Conservation (phyloP, 2,329 filamentous ascomycete species). For the Nigrograna mackinnonii region DNA sequence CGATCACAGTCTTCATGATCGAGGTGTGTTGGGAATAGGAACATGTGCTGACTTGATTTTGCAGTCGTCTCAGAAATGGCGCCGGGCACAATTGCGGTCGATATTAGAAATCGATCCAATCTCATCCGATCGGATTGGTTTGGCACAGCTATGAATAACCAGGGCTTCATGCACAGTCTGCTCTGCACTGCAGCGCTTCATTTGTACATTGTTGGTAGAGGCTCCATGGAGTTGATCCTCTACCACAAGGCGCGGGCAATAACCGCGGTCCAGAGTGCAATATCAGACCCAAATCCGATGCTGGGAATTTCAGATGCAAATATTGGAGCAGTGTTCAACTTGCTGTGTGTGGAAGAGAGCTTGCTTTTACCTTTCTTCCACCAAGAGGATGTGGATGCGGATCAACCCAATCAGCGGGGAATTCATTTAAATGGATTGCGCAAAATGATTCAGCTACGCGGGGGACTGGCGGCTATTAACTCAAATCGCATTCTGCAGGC, state of each 20-base stretch:
- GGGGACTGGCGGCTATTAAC: slow-evolving; percentile 34
- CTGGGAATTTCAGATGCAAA: slow-evolving; percentile 38
- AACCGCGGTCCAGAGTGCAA: slow-evolving; percentile 33
- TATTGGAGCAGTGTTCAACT: slow-evolving; percentile 42
- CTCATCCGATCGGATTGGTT: slow-evolving; percentile 42
- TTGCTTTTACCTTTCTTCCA: slow-evolving; percentile 26
- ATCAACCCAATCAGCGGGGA: slow-evolving; percentile 32
- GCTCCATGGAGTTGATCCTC: slow-evolving; percentile 31
- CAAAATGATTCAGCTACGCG: slow-evolving; percentile 39
- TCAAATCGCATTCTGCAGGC: slow-evolving; percentile 43
- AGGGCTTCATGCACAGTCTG: slow-evolving; percentile 44
- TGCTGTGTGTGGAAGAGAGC: slow-evolving; percentile 40
- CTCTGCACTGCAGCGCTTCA: slow-evolving; percentile 40
- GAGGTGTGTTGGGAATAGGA: not conserved
- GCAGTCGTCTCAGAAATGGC: slow-evolving; percentile 40
- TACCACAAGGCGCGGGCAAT: slow-evolving; percentile 38
- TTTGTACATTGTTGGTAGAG: slow-evolving; percentile 34
- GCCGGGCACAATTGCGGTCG: slow-evolving; percentile 40
- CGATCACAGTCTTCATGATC: too few species aligned
- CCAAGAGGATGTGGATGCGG: slow-evolving; percentile 20
- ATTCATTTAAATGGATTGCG: slow-evolving; percentile 38
- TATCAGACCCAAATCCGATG: slow-evolving; percentile 27
- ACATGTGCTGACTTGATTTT: slow-evolving; percentile 1
- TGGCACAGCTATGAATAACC: slow-evolving; percentile 34
- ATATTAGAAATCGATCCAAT: slow-evolving; percentile 35